Percentiles rank a stretch among this genome's conserved stretches.
phyloP scores from a whole-genome alignment of 164 flowering plant genomes.

The Nelumbo lutea region DNA sequence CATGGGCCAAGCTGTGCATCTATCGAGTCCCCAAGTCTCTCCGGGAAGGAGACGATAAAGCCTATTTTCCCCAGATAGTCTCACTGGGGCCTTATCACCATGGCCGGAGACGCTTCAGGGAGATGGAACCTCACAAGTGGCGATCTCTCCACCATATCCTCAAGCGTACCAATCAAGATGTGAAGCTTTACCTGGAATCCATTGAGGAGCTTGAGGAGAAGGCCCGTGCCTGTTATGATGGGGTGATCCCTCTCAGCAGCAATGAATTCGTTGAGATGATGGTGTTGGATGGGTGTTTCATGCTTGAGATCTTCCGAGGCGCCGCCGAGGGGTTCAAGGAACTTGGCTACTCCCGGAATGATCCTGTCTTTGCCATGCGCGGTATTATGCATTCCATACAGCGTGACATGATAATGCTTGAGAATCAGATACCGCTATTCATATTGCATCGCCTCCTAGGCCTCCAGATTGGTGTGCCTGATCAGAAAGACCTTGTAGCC shows the following conservation, averaged over 20 bases:
- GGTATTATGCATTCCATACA: constrained; percentile 69
- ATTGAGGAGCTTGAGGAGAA: constrained; percentile 47
- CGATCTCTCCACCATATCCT: constrained; percentile 43
- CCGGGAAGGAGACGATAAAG: constrained; percentile 41
- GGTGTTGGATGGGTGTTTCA: constrained; percentile 68
- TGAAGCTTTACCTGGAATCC: constrained; percentile 37
- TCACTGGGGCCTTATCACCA: too few relatives aligned
- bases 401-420: constrained; percentile 26
- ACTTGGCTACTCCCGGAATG: constrained; percentile 57
- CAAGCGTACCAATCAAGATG: constrained; percentile 39
- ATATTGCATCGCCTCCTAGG: constrained; percentile 45
- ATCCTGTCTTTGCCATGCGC: constrained; percentile 65
- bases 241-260: constrained; percentile 29
- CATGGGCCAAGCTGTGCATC: constrained; percentile 52
- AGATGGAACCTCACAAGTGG: constrained; percentile 69
- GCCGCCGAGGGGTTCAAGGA: constrained; percentile 44
- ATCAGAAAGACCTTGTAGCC: constrained; percentile 40
- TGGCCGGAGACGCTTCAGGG: constrained; percentile 35
- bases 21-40: constrained; percentile 49
- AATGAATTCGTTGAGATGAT: constrained; percentile 59
- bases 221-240: constrained; percentile 64
- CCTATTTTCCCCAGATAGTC: too few relatives aligned
- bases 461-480: constrained; percentile 42
- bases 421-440: background rate
- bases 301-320: constrained; percentile 58